phyloP scores from a whole-genome alignment of 1,284 basidiomycete species.

The Pseudozyma sp. region DNA sequence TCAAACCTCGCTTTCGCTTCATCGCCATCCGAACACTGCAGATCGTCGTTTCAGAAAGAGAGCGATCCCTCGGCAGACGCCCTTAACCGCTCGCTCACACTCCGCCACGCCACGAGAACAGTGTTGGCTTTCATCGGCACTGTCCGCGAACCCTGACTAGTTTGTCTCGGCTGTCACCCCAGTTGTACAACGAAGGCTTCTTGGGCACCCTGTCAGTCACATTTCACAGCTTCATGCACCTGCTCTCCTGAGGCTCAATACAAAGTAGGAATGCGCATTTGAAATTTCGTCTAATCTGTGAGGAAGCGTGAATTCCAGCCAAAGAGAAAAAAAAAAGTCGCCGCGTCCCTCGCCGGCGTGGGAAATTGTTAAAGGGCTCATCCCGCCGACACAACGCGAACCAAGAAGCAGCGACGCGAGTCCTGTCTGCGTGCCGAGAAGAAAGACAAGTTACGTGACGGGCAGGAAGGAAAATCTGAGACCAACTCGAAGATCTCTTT shows the following conservation, averaged over 20 bases:
- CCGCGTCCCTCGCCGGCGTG: slow-evolving; percentile 9
- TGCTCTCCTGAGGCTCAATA: neutral
- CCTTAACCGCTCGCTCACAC: too few species aligned
- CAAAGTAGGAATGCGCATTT: neutral
- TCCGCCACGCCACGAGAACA: too few species aligned
- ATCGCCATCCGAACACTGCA: too few species aligned
- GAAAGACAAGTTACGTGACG: too few species aligned
- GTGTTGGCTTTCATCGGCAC: too few species aligned
- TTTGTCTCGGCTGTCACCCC: neutral
- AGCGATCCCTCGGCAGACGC: too few species aligned
- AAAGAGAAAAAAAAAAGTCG: neutral
- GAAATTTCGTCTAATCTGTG: too few species aligned
- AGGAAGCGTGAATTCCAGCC: neutral
- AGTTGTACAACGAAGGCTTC: neutral
- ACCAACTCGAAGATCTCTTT: too few species aligned
- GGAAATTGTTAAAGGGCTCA: slow-evolving; percentile 3
- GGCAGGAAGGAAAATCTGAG: too few species aligned
- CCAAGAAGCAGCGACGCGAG: neutral
- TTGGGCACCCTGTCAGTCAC: neutral
- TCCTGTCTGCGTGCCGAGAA: neutral
- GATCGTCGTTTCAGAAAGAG: too few species aligned
- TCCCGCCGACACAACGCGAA: too few species aligned
- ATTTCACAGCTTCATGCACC: neutral
- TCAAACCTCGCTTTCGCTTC: neutral
- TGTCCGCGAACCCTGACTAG: neutral